A percentile compares a stretch with the other conserved stretches of the same genome.
phyloP scores from a whole-genome alignment of 345 rosid species.

The Raphanus raphanistrum region DNA sequence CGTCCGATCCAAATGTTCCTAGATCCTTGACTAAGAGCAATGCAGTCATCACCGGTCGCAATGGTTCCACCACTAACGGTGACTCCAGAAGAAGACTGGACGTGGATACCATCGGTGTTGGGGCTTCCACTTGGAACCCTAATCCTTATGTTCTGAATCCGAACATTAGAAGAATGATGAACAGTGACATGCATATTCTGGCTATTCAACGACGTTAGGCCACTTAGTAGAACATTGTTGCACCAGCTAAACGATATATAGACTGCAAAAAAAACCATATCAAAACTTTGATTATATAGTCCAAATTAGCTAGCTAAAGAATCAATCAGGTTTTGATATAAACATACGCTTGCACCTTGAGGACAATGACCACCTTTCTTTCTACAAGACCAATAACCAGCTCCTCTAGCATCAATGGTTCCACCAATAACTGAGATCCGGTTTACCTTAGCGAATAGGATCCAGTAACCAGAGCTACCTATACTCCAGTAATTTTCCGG shows the following conservation, averaged over 20 bases:
- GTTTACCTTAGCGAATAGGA: constrained; percentile 42
- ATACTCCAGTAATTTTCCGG: constrained; percentile 43
- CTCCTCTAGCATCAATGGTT: constrained; percentile 47
- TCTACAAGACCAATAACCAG: constrained; percentile 48
- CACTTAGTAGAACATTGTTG: constrained; percentile 41
- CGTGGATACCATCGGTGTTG: constrained; percentile 58
- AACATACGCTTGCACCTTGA: constrained; percentile 39
- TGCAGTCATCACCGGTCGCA: constrained; percentile 60
- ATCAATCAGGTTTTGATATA: not conserved
- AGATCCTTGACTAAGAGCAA: constrained; percentile 56
- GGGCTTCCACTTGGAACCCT: constrained; percentile 53
- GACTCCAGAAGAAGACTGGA: constrained; percentile 46
- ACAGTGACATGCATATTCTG: constrained; percentile 48
- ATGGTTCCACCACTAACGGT: constrained; percentile 41
- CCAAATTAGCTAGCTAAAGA: not conserved
- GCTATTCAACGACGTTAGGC: constrained; percentile 53
- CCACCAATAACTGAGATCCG: constrained; percentile 48
- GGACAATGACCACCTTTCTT: constrained; percentile 38
- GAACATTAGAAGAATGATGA: constrained; percentile 42
- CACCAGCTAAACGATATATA: constrained; percentile 44
- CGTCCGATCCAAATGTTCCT: constrained; percentile 45
- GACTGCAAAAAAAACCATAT: constrained; percentile 33
- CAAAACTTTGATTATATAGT: not conserved
- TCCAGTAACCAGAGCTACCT: constrained; percentile 46
- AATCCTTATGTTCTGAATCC: constrained; percentile 43